Conservation (phyloP, 2,329 filamentous ascomycete genomes). For the Ciborinia camelliae region DNA sequence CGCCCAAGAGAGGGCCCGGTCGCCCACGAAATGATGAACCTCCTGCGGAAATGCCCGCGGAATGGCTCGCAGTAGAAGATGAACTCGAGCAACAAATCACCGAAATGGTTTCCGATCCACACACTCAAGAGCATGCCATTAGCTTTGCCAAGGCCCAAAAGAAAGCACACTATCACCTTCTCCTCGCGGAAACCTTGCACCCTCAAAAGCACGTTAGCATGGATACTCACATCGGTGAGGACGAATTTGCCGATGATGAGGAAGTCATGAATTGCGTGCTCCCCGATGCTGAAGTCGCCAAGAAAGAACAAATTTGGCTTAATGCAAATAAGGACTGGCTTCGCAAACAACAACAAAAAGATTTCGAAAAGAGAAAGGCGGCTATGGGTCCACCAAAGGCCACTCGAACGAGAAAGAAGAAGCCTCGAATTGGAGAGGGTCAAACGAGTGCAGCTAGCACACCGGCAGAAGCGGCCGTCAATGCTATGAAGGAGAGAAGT, state of each 20-base stretch:
- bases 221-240: conserved; percentile 65
- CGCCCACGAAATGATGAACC: conserved; percentile 39
- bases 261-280: conserved; percentile 82
- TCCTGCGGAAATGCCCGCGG: conserved; percentile 41
- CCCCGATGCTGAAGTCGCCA: conserved; percentile 65
- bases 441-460: conserved; percentile 63
- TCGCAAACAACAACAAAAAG: conserved; percentile 78
- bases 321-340: conserved; percentile 94
- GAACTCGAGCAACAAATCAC: conserved; percentile 68
- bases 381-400: conserved; percentile 53
- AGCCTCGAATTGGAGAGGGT: conserved; percentile 60
- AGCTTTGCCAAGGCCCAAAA: conserved; percentile 57
- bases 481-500: conserved; percentile 63
- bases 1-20: conserved; percentile 31
- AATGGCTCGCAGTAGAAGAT: conserved; percentile 59
- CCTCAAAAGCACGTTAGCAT: conserved; percentile 51
- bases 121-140: conserved; percentile 54
- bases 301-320: conserved; percentile 92
- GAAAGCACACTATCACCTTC: conserved; percentile 51
- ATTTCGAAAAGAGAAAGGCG: conserved; percentile 68
- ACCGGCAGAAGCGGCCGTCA: conserved; percentile 65
- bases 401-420: conserved; percentile 53
- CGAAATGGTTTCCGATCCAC: conserved; percentile 62
- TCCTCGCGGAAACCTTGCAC: conserved; percentile 49
- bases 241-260: conserved; percentile 84